Conservation (phyloP, 2,329 filamentous ascomycete genomes). For the Hymenoscyphus infarciens region DNA sequence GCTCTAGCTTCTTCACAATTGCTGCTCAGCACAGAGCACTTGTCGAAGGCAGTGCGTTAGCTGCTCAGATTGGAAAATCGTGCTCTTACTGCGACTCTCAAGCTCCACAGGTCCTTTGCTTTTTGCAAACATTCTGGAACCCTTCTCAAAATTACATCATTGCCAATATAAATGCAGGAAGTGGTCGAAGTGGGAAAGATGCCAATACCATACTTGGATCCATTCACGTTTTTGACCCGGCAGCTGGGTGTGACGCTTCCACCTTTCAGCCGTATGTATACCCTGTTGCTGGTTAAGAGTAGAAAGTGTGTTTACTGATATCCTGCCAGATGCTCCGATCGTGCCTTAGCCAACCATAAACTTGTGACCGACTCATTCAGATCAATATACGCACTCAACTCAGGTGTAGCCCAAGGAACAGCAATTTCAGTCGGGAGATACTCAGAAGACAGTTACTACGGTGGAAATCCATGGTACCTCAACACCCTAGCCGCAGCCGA, state of each 20-base stretch:
- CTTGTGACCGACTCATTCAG: constrained; percentile 73
- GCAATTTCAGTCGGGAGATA: constrained; percentile 66
- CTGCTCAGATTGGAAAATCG: constrained; percentile 56
- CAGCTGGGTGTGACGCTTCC: constrained; percentile 60
- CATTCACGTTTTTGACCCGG: constrained; percentile 67
- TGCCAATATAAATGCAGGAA: constrained; percentile 64
- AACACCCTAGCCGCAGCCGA: constrained; percentile 74
- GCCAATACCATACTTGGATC: constrained; percentile 65
- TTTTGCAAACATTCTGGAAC: constrained; percentile 71
- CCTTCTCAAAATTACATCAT: constrained; percentile 54
- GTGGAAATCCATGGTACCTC: constrained; percentile 80
- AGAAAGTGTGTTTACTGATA: constrained; percentile 1
- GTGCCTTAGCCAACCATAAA: constrained; percentile 72
- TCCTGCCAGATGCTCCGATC: constrained; percentile 33
- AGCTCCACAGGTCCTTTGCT: constrained; percentile 69
- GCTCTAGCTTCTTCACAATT: constrained; percentile 76
- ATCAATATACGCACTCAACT: constrained; percentile 65
- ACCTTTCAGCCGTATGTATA: constrained; percentile 68
- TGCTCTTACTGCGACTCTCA: constrained; percentile 59
- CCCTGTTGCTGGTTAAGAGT: neutral
- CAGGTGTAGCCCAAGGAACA: constrained; percentile 53
- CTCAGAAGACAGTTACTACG: constrained; percentile 69
- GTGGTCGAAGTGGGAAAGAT: constrained; percentile 65
- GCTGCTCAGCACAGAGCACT: constrained; percentile 66
- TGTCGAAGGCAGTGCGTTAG: constrained; percentile 64